Conservation (phyloP, 1,139 yeast genomes). For the Lodderomyces margitis region DNA sequence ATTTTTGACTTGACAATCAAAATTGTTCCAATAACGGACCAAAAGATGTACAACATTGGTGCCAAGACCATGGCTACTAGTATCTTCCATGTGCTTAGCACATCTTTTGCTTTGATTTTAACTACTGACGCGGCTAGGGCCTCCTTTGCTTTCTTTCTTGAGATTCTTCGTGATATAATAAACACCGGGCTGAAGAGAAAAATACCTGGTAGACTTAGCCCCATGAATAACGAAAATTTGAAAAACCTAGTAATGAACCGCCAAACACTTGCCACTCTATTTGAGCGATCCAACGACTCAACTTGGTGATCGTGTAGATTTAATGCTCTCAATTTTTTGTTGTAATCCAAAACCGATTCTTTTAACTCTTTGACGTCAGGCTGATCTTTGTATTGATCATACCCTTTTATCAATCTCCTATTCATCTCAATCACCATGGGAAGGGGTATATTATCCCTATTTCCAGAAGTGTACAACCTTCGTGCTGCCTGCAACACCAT, state of each 20-base stretch:
- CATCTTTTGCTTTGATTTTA: slow-evolving; percentile 46
- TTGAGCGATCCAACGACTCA: slow-evolving; percentile 29
- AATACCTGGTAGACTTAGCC: slow-evolving; percentile 42
- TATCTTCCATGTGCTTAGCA: slow-evolving; percentile 48
- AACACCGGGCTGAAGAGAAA: slow-evolving; percentile 47
- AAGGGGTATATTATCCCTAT: slow-evolving; percentile 35
- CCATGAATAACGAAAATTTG: slow-evolving; percentile 33
- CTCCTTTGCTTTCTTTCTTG: slow-evolving; percentile 36
- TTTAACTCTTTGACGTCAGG: slow-evolving; percentile 36
- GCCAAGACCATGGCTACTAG: slow-evolving; percentile 45
- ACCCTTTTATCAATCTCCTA: slow-evolving; percentile 40
- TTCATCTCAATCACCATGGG: slow-evolving; percentile 49
- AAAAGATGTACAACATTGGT: slow-evolving; percentile 41
- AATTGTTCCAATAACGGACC: slow-evolving; percentile 38
- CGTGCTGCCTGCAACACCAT: slow-evolving; percentile 92
- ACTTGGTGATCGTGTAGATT: slow-evolving; percentile 49
- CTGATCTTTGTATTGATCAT: slow-evolving; percentile 33
- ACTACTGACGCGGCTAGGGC: slow-evolving; percentile 45
- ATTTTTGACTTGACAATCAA: slow-evolving; percentile 24
- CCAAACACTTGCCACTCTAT: slow-evolving; percentile 26
- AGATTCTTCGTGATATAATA: slow-evolving; percentile 34
- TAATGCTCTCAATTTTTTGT: slow-evolving; percentile 29
- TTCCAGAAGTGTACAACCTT: slow-evolving; percentile 38
- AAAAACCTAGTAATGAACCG: slow-evolving; percentile 29
- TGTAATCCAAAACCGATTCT: slow-evolving; percentile 35